phyloP scores from a whole-genome alignment of 164 flowering plant genomes.

The Magnolia changhungtana region DNA sequence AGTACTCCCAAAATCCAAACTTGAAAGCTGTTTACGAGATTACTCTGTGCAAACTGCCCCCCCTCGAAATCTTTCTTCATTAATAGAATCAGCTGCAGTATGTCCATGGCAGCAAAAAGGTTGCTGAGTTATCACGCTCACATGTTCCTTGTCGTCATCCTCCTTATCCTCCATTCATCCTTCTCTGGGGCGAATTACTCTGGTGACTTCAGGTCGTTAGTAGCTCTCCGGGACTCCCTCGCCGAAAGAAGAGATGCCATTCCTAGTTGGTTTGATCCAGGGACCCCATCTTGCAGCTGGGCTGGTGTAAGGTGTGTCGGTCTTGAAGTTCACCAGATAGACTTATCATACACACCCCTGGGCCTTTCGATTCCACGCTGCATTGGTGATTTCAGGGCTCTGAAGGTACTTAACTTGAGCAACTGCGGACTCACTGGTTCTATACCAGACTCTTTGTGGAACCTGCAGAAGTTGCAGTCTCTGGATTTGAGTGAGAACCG shows the following conservation, averaged over 20 bases:
- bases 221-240: constrained; percentile 31
- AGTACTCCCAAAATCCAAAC: constrained; percentile 1
- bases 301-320: constrained; percentile 47
- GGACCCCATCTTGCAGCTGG: constrained; percentile 52
- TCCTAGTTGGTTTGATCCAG: constrained; percentile 44
- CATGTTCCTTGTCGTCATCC: not conserved
- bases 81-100: not conserved
- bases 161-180: constrained; percentile 14
- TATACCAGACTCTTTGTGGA: constrained; percentile 39
- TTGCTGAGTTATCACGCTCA: not conserved
- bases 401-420: constrained; percentile 51
- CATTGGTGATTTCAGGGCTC: constrained; percentile 36
- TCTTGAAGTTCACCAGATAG: constrained; percentile 29
- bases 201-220: constrained; percentile 22
- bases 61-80: not conserved
- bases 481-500: constrained; percentile 48
- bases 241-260: constrained; percentile 18
- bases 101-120: not conserved
- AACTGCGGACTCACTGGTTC: constrained; percentile 40
- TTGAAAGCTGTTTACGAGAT: not conserved
- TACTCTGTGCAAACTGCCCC: not conserved
- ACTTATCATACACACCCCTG: constrained; percentile 34
- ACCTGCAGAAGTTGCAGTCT: constrained; percentile 32
- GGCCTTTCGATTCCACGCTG: constrained; percentile 40
- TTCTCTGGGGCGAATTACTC: constrained; percentile 14